Percentiles rank a stretch among this genome's conserved stretches.
Evolutionary conservation across 2,329 filamentous ascomycete genomes (phyloP).

Genomic region (Diaporthe velutina): DNA sequence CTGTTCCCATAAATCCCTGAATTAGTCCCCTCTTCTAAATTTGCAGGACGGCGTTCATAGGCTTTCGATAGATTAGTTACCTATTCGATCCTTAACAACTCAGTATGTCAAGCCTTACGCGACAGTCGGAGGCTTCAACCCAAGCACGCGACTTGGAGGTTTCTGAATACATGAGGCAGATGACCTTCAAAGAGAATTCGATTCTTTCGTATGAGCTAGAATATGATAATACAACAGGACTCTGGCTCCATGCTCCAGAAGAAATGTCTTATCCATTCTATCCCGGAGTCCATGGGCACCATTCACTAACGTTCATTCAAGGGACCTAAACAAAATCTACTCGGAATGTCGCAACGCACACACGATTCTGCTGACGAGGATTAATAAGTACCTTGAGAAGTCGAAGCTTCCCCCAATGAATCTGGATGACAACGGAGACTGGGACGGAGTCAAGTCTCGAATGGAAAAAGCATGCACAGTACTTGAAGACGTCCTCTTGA

Average conservation of each 20-base stretch:
- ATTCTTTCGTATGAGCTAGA: background rate
- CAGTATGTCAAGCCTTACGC: background rate
- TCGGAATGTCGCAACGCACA: background rate
- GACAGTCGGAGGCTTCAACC: background rate
- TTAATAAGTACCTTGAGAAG: background rate
- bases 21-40: too few relatives aligned
- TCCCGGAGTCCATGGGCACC: background rate
- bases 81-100: too few relatives aligned
- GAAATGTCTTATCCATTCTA: background rate
- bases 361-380: accelerated
- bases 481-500: background rate
- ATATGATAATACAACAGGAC: background rate
- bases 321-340: background rate
- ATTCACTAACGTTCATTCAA: background rate
- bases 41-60: too few relatives aligned
- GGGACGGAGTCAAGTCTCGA: background rate
- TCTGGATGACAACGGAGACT: background rate
- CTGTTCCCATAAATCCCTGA: too few relatives aligned
- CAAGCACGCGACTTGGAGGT: background rate
- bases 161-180: background rate
- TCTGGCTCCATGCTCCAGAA: background rate
- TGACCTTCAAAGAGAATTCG: too few relatives aligned
- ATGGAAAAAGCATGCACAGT: background rate
- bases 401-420: background rate
- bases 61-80: too few relatives aligned